phyloP scores from a whole-genome alignment of 202 grass and related monocot species.

The Eragrostis tef region DNA sequence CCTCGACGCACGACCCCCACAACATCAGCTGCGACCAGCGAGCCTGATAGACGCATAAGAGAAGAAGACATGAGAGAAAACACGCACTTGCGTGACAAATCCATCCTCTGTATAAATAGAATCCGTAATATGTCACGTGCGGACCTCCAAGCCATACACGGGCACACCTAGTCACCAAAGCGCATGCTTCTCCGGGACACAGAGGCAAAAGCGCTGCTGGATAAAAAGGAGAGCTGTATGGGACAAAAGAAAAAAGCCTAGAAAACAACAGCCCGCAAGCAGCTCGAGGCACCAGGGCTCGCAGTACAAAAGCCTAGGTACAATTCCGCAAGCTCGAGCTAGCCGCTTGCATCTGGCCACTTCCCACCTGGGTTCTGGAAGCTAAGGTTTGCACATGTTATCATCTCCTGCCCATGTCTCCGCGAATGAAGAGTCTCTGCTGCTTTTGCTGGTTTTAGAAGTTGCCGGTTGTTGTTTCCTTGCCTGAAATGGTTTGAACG shows the following conservation, averaged over 20 bases:
- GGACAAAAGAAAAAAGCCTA: constrained; percentile 51
- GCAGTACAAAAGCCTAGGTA: constrained; percentile 45
- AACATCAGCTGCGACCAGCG: background rate
- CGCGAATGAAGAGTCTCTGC: background rate
- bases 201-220: constrained; percentile 37
- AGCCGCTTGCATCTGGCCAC: constrained; percentile 39
- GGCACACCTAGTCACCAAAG: constrained; percentile 23
- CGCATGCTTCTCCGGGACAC: constrained; percentile 24
- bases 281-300: constrained; percentile 32
- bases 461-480: constrained; percentile 14
- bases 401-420: too few species aligned
- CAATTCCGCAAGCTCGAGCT: constrained; percentile 31
- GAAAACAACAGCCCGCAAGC: constrained; percentile 42
- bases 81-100: constrained; percentile 41
- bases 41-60: background rate
- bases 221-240: constrained; percentile 61
- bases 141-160: constrained; percentile 29
- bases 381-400: background rate
- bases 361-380: constrained; percentile 1
- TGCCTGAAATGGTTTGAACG: constrained; percentile 39
- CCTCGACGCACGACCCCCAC: constrained; percentile 28
- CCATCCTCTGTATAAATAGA: constrained; percentile 24
- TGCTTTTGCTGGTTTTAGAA: constrained; percentile 26
- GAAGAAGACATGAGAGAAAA: constrained; percentile 17
- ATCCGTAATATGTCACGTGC: constrained; percentile 32